Evolutionary conservation across 176 grass and related monocot species (phyloP).

Genomic region (Musa beccarii): DNA sequence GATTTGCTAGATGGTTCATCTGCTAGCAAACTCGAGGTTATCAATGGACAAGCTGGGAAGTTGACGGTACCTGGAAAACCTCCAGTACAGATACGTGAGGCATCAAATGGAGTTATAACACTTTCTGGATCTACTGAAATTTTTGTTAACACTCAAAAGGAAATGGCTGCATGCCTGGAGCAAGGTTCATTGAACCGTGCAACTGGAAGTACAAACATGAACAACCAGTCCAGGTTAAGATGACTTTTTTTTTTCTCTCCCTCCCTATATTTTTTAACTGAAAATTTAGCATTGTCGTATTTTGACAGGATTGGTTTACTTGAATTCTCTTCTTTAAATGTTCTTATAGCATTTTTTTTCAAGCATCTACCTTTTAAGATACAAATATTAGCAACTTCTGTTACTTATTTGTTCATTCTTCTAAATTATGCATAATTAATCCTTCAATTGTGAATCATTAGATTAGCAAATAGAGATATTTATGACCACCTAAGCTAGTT

Average conservation of each 20-base stretch:
- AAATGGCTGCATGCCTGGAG: constrained; percentile 78
- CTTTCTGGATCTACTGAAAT: constrained; percentile 84
- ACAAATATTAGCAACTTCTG: too few species aligned
- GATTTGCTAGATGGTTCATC: constrained; percentile 64
- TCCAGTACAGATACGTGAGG: constrained; percentile 93
- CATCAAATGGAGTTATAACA: constrained; percentile 92
- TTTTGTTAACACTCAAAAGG: constrained; percentile 74
- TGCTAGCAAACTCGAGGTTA: constrained; percentile 52
- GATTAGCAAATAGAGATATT: too few species aligned
- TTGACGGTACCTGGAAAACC: constrained; percentile 66
- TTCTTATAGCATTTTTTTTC: too few species aligned
- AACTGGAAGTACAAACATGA: constrained; percentile 39
- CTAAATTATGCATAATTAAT: too few species aligned
- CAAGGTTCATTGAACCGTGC: constrained; percentile 76
- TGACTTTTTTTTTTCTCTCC: too few species aligned
- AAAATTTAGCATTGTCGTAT: not conserved
- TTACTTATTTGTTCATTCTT: too few species aligned
- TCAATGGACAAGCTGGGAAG: constrained; percentile 52
- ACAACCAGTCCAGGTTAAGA: constrained; percentile 92
- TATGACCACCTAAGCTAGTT: too few species aligned
- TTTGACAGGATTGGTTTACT: not conserved
- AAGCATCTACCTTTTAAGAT: too few species aligned
- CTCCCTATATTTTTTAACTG: not conserved
- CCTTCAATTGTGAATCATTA: too few species aligned
- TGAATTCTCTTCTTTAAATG: too few species aligned